Percentiles rank a stretch among this genome's conserved stretches.
Conservation (phyloP, 345 rosid genomes). For the Acer yangbiense region DNA sequence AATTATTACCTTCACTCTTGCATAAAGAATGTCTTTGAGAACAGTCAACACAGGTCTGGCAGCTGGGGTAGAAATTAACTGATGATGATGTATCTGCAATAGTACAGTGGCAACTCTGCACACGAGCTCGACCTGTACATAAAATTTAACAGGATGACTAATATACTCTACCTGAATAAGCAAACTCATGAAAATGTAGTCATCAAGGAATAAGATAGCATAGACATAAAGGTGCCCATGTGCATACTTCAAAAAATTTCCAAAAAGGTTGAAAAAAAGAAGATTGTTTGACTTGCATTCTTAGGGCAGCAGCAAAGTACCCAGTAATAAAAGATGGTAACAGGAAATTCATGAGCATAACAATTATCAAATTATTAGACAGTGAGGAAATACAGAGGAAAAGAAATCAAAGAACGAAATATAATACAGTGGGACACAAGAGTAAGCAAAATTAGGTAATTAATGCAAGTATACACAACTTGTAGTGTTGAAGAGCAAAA, state of each 20-base stretch:
- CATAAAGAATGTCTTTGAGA: conserved; percentile 68
- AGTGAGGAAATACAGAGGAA: background rate
- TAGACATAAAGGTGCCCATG: background rate
- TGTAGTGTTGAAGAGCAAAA: background rate
- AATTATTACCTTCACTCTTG: conserved; percentile 69
- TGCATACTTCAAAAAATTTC: background rate
- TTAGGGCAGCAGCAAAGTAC: background rate
- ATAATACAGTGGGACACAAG: background rate
- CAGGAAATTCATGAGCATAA: background rate
- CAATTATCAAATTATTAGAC: background rate
- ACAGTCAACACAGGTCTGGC: conserved; percentile 72
- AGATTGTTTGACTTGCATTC: background rate
- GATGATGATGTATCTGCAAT: conserved; percentile 79
- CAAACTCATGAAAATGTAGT: background rate
- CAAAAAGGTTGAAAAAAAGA: background rate
- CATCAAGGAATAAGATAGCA: background rate
- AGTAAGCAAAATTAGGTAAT: background rate
- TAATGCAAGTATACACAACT: conserved; percentile 11
- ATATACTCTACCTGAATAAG: background rate
- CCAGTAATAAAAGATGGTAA: background rate
- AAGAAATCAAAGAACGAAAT: background rate
- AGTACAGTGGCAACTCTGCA: conserved; percentile 72
- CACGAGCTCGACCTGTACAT: conserved; percentile 78
- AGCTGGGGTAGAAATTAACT: conserved; percentile 75
- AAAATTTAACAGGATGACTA: background rate